A percentile compares a stretch with the other conserved stretches of the same genome.
Conservation (phyloP, 1,284 basidiomycete genomes). For the Austroboletus niveus region DNA sequence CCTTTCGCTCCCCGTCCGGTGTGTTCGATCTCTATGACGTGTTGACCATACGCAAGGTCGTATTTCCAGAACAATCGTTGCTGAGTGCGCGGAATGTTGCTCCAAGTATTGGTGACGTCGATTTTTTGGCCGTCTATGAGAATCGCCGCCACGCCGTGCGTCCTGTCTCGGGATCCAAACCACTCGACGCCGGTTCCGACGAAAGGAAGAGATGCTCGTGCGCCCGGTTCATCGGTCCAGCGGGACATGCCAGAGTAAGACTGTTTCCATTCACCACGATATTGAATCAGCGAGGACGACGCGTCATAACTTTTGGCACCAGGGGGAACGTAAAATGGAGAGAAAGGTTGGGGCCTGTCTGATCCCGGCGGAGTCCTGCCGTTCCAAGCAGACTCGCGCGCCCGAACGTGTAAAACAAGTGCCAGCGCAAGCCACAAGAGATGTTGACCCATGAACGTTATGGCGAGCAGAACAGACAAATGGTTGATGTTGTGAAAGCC, state of each 20-base stretch:
- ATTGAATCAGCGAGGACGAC: slow-evolving; percentile 58
- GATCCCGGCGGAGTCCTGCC: slow-evolving; percentile 56
- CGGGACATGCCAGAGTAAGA: slow-evolving; percentile 52
- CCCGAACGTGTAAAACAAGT: slow-evolving; percentile 5
- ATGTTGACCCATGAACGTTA: neutral
- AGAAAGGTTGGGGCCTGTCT: slow-evolving; percentile 46
- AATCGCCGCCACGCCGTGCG: slow-evolving; percentile 55
- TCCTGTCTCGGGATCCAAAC: slow-evolving; percentile 60
- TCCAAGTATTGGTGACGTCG: slow-evolving; percentile 48
- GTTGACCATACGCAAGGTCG: slow-evolving; percentile 49
- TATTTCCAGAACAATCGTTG: slow-evolving; percentile 67
- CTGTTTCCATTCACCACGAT: slow-evolving; percentile 58
- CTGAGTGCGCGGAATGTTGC: slow-evolving; percentile 41
- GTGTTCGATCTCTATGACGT: slow-evolving; percentile 65
- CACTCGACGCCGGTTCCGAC: slow-evolving; percentile 72
- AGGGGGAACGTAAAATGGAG: slow-evolving; percentile 69
- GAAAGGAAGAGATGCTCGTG: slow-evolving; percentile 60
- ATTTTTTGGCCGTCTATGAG: slow-evolving; percentile 55
- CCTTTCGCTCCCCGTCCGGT: slow-evolving; percentile 42
- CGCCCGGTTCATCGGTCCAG: slow-evolving; percentile 47
- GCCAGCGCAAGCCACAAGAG: slow-evolving; percentile 10
- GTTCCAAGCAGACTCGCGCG: slow-evolving; percentile 59
- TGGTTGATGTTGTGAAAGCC: slow-evolving; percentile 10
- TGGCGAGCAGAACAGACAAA: neutral
- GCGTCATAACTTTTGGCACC: slow-evolving; percentile 70